Evolutionary conservation across 352 stramenopile species (phyloP).

Genomic region (Globisporangium recalcitrans): DNA sequence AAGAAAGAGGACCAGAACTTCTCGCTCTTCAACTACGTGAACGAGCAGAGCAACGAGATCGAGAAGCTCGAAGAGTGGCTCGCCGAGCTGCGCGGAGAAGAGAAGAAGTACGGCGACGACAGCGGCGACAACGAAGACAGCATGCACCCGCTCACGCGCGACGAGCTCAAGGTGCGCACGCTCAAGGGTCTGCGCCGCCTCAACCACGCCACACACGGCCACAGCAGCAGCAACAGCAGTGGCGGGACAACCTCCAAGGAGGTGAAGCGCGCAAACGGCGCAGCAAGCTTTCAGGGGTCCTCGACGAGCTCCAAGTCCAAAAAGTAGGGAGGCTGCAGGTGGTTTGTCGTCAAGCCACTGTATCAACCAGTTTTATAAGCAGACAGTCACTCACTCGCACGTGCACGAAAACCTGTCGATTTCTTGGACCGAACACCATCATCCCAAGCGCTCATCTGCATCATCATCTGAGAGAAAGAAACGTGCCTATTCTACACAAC

Average conservation of each 20-base stretch:
- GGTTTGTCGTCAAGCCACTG: too few species aligned
- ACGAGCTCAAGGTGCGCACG: conserved; percentile 91
- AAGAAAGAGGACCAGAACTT: conserved; percentile 97
- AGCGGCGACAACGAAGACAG: conserved; percentile 77
- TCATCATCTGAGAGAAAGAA: not conserved
- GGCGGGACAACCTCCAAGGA: conserved; percentile 22
- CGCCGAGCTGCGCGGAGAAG: conserved; percentile 66
- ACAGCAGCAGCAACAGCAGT: conserved; percentile 7
- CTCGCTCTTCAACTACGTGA: conserved; percentile 94
- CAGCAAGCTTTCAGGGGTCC: conserved; percentile 3
- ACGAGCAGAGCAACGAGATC: conserved; percentile 93
- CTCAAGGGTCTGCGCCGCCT: conserved; percentile 73
- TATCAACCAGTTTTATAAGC: not conserved
- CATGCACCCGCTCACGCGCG: conserved; percentile 86
- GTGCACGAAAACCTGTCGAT: not conserved
- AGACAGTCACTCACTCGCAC: not conserved
- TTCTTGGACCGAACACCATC: not conserved
- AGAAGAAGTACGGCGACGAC: conserved; percentile 82
- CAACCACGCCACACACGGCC: conserved; percentile 30
- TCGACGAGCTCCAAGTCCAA: conserved; percentile 8
- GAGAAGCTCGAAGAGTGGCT: conserved; percentile 89
- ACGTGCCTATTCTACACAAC: conserved; percentile 6
- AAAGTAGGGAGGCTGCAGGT: conserved; percentile 16
- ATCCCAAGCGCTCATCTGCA: not conserved
- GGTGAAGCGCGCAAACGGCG: conserved; percentile 22